Conservation (phyloP, 116 monocot species). For the Papilionanthe hybrid region DNA sequence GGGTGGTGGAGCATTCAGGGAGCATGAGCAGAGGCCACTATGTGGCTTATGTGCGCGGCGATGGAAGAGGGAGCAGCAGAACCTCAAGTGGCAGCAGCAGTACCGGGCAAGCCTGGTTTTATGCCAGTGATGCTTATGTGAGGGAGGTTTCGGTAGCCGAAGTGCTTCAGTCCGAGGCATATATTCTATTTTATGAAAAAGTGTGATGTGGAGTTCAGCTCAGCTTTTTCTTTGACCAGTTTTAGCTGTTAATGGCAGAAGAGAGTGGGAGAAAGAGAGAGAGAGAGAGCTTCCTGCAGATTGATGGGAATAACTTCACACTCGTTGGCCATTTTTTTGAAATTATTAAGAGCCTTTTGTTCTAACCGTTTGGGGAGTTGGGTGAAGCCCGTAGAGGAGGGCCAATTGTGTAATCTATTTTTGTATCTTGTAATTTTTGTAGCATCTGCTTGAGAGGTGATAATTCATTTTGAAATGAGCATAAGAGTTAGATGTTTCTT, state of each 20-base stretch:
- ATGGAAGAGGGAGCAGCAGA: conserved; percentile 23
- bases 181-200: conserved; percentile 81
- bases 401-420: background rate
- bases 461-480: too few species aligned
- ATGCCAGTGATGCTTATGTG: conserved; percentile 56
- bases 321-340: background rate
- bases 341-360: background rate
- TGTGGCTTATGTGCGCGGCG: conserved; percentile 73
- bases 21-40: conserved; percentile 48
- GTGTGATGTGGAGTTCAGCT: background rate
- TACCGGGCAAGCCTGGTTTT: conserved; percentile 50
- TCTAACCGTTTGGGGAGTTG: background rate
- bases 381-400: background rate
- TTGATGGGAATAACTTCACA: background rate
- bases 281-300: background rate
- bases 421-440: background rate
- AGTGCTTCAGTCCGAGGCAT: conserved; percentile 78
- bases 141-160: conserved; percentile 54
- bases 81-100: conserved; percentile 1
- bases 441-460: background rate
- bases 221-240: background rate
- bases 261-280: too few species aligned
- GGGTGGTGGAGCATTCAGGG: conserved; percentile 63
- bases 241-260: too few species aligned
- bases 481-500: too few species aligned